Base-by-base conservation (phyloP, 2,329 filamentous ascomycete genomes). In the Fusarium solani-melongenae region DNA sequence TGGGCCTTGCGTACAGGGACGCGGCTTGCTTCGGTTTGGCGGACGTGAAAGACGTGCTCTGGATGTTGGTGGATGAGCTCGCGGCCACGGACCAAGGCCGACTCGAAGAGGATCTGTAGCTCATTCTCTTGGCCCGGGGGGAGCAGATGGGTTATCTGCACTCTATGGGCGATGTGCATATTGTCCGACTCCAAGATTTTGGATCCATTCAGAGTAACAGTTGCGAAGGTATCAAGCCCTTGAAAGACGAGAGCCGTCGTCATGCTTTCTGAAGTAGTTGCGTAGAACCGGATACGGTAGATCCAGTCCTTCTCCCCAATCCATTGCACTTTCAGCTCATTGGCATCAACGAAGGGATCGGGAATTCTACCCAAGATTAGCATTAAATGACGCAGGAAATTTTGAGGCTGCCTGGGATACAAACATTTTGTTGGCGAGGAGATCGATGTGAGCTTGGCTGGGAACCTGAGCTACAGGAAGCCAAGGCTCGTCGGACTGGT, bases 261-360 rank as follows among this genome's bases (percentile, higher is more conserved):
- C 10, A 33, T 17, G 8, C 20, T 59, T 41, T 15, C 39, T 41
- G 20, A 31, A 20, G 34, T 2, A 44, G 22, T 31, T 33, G 27
- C 14, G 24, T 22, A 20, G 49, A 67, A 46, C 20, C 58, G 27
- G 33, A 88, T 91, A 65, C 83, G 86, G 82, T 94, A 94, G 22
- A 88, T 83, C 92, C 92, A 94, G 73, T 85, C 83, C 69, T 87
- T 87, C 78, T 93, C 91, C 65, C 90, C 91, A 57, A 93, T 84
- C 91, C 92, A 93, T 14, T 31, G 83, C 91, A 89, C 10, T 53
- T 88, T 86, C 58, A 90, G 83, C 80, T 93, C 92, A 76, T 93
- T 93, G 83, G 92, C 90, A 66, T 90, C 90, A 38, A 92, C 85
- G 79, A 91, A 93, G 1, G 92, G 91, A 74, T 93, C 89, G 8